Evolutionary conservation across 2,329 filamentous ascomycete species (phyloP), one percentile per base, ranked within the genome.

Genomic region (Aspergillus flavus): DNA sequence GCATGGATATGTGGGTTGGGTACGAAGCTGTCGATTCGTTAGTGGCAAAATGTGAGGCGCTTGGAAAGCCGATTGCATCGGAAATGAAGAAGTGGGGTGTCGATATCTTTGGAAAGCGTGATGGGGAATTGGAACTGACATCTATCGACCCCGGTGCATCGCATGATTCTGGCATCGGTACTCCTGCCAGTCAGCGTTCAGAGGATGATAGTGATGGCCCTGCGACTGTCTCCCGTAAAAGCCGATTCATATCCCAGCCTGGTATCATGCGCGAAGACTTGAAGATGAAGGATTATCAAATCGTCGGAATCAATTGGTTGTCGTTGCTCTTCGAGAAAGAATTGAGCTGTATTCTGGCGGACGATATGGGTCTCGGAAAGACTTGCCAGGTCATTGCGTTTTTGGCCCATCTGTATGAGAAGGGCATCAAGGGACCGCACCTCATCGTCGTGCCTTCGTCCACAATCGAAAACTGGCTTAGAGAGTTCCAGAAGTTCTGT

Each of bases 371-470:
- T 53, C 82, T 94, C 46, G 95, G 95, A 53, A 99, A 99, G 83
- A 99, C 95, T 0, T 97, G 93, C 71, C 94, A 99, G 73, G 93
- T 98, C 65, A 97, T 99, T 69, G 89, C 93, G 0, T 93, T 99
- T 71, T 84, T 99, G 53, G 91, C 93, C 19, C 90, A 97, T 71
- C 82, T 99, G 30, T 88, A 91, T 19, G 88, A 93, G 72, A 86
- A 86, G 34, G 87, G 80, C 66, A 84, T 81, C 73, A 87, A 73
- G 82, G 93, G 92, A 72, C 93, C 82, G 81, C 88, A 97, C 74
- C 81, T 99, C 41, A 86, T 99, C 43, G 89, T 99, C 32, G 95
- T 98, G 1, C 95, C 95, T 6, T 91, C 93, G 0, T 97, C 94
- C 0, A 97, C 94, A 0, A 86, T 97, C 11, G 94, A 97, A 73